These are phyloP conservation scores for Aureobasidium sp. DNA, from an alignment of 2,329 filamentous ascomycete species.

Conservation along the genomic window DNA sequence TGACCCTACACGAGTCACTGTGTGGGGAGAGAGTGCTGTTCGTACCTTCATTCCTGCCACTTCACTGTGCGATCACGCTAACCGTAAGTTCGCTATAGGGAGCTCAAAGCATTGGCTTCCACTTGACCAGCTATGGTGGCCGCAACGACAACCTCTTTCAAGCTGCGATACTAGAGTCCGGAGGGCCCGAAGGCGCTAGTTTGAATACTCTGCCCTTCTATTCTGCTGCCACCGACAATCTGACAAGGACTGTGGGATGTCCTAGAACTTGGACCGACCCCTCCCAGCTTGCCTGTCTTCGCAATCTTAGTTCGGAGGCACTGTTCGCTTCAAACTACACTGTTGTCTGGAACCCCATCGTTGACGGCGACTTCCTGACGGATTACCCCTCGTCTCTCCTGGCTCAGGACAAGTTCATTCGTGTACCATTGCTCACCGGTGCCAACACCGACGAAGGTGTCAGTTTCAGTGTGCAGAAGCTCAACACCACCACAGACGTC, in stretches of 20 bases:
- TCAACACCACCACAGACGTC: slow-evolving; percentile 36
- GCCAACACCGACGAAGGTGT: slow-evolving; percentile 44
- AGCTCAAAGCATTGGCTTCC: slow-evolving; percentile 31
- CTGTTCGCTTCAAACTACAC: slow-evolving; percentile 17
- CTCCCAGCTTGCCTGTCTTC: slow-evolving; percentile 15
- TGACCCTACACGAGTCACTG: slow-evolving; percentile 47
- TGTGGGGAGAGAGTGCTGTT: slow-evolving; percentile 50
- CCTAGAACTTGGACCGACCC: slow-evolving; percentile 15
- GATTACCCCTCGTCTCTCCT: slow-evolving; percentile 41
- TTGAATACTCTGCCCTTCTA: slow-evolving; percentile 16
- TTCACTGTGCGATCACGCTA: too few species aligned
- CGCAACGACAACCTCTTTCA: slow-evolving; percentile 36
- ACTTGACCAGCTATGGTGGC: slow-evolving; percentile 32
- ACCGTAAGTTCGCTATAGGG: slow-evolving; percentile 17
- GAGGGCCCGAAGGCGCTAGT: slow-evolving; percentile 26
- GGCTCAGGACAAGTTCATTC: slow-evolving; percentile 33
- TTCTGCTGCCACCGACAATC: slow-evolving; percentile 13
- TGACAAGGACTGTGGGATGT: slow-evolving; percentile 16
- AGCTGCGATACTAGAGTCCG: slow-evolving; percentile 33
- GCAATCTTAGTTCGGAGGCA: slow-evolving; percentile 14
- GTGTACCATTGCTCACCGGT: slow-evolving; percentile 39
- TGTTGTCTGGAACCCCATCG: slow-evolving; percentile 24
- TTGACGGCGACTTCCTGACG: slow-evolving; percentile 42
- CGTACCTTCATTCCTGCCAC: too few species aligned
- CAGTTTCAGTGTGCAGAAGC: slow-evolving; percentile 32